Evolutionary conservation across 441 rosid species (phyloP), one percentile per base, ranked within the genome.

Genomic region (Metrosideros polymorpha): DNA sequence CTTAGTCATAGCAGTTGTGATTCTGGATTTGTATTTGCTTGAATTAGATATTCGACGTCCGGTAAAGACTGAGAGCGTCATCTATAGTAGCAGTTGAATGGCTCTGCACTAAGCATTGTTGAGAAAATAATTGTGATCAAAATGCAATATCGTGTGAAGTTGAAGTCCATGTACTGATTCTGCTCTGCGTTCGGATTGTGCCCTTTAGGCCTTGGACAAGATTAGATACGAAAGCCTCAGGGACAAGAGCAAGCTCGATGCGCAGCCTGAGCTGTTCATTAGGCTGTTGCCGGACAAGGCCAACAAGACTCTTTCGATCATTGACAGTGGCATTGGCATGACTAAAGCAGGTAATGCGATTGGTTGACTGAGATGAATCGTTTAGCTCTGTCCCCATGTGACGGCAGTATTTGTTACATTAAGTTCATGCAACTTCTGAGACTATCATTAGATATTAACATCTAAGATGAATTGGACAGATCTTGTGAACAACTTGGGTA

Each of bases 221-320:
- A 84, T 84, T 0, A 84, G 85, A 43, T 84, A 84, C 30, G 53
- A 84, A 51, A 27, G 85, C 50, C 85, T 84, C 51, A 84, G 53
- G 45, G 85, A 84, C 22, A 84, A 84, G 85, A 84, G 85, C 85
- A 84, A 56, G 85, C 85, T 84, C 27, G 42, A 84, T 56, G 85
- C 6, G 42, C 85, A 84, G 85, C 85, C 85, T 0, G 76, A 84
- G 85, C 85, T 84, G 53, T 84, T 84, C 76, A 84, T 84, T 49
- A 56, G 85, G 85, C 85, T 84, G 51, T 27, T 84, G 35, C 75
- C 76, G 3, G 85, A 84, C 85, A 84, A 84, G 76, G 85, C 27
- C 39, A 56, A 84, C 85, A 84, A 84, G 85, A 84, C 75, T 12
- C 85, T 84, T 27, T 43, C 76, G 51, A 84, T 84, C 59, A 84